These are phyloP conservation scores for Stipa capillata DNA, from an alignment of 176 grass and related monocot species.

Conservation along the genomic window DNA sequence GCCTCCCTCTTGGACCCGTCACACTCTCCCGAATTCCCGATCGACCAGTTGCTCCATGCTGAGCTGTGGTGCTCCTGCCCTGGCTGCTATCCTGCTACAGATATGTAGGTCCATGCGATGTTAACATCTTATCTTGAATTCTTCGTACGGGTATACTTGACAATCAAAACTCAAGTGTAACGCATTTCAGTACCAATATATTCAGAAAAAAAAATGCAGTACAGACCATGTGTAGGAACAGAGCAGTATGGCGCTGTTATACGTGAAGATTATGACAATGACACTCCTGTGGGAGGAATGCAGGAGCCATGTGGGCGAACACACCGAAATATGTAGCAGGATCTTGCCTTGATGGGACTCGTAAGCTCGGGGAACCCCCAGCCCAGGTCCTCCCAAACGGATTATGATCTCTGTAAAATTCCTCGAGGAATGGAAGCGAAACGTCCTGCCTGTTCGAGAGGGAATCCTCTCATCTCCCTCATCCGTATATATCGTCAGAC, in stretches of 20 bases:
- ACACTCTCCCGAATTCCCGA: too few species aligned
- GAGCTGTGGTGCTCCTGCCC: background rate
- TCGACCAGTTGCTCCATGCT: background rate
- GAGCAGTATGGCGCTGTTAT: background rate
- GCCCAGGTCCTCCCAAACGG: background rate
- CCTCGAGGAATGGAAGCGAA: background rate
- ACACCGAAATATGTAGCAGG: background rate
- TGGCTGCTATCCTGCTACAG: background rate
- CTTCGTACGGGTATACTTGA: background rate
- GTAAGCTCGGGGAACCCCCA: background rate
- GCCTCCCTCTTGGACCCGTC: background rate
- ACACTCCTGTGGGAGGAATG: background rate
- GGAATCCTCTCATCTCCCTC: background rate
- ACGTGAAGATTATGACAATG: conserved; percentile 2
- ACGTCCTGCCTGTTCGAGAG: background rate
- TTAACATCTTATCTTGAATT: background rate
- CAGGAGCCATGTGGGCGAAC: conserved; percentile 19
- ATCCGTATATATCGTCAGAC: background rate
- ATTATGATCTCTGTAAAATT: background rate
- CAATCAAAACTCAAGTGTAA: background rate
- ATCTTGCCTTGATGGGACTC: conserved; percentile 11
- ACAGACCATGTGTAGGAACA: background rate
- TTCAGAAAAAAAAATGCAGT: background rate
- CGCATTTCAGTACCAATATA: background rate
- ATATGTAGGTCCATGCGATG: background rate